Percentiles rank a stretch among this genome's conserved stretches.
Evolutionary conservation across 306 rosid species (phyloP).

Genomic region (Malus orientalis): DNA sequence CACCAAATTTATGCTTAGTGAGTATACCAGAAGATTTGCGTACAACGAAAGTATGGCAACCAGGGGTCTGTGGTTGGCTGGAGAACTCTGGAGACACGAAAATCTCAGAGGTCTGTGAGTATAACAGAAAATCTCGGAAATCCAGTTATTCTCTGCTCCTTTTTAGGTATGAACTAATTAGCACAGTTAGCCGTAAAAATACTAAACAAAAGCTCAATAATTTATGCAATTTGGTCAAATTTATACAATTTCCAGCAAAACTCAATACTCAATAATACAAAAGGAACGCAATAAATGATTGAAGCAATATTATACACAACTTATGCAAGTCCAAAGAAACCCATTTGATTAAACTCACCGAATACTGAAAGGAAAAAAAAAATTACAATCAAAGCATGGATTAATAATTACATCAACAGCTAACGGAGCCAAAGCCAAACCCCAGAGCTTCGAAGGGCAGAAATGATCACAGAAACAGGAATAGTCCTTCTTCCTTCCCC

Average conservation of each 20-base stretch:
- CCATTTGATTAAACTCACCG: constrained; percentile 3
- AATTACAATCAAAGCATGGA: neutral
- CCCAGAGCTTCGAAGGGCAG: neutral
- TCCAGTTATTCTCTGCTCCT: neutral
- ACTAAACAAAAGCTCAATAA: neutral
- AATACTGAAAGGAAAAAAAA: neutral
- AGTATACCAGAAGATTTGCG: too few species aligned
- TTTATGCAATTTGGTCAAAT: neutral
- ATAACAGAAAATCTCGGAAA: neutral
- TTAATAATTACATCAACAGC: neutral
- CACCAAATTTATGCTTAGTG: too few species aligned
- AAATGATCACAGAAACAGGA: constrained; percentile 4
- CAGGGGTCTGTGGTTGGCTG: too few species aligned
- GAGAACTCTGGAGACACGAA: too few species aligned
- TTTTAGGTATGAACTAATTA: neutral
- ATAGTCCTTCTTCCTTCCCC: neutral
- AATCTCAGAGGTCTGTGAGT: too few species aligned
- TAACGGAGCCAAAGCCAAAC: neutral
- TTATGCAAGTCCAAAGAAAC: neutral
- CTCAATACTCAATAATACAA: neutral
- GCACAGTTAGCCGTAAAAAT: neutral
- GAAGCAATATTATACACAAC: neutral
- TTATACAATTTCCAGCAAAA: neutral
- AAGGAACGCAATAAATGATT: neutral
- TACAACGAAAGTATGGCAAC: too few species aligned